These are phyloP conservation scores for Diaporthe sp. DNA, from an alignment of 2,329 filamentous ascomycete species.

Conservation along the genomic window DNA sequence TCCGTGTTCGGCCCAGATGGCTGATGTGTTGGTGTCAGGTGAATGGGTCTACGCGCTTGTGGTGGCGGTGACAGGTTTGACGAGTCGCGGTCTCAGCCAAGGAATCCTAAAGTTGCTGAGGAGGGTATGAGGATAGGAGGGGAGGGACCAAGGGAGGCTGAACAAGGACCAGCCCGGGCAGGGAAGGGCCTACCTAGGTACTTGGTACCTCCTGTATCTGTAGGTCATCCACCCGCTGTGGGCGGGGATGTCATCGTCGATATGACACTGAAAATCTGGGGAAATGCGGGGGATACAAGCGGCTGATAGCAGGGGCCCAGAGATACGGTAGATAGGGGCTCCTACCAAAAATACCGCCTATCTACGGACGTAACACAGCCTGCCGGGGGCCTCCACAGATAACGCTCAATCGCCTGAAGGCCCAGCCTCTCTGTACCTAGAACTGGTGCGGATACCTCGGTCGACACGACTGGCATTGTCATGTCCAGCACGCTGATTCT, in stretches of 20 bases:
- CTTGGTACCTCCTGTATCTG: not conserved
- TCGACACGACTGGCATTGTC: not conserved
- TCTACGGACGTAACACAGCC: not conserved
- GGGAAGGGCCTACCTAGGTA: not conserved
- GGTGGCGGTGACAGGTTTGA: not conserved
- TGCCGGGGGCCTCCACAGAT: slow-evolving; percentile 7
- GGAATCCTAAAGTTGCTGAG: not conserved
- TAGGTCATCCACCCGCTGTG: not conserved
- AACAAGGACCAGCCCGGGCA: not conserved
- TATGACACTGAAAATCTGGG: slow-evolving; percentile 11
- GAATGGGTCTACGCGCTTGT: not conserved
- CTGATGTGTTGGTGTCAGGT: slow-evolving; percentile 7
- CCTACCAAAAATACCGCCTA: slow-evolving; percentile 8
- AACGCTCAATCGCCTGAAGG: not conserved
- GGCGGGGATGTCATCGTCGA: not conserved
- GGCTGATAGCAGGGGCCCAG: slow-evolving; percentile 4
- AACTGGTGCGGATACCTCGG: not conserved
- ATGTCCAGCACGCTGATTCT: not conserved
- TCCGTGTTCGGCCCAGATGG: not conserved
- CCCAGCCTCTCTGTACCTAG: slow-evolving; percentile 9
- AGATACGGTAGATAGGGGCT: slow-evolving; percentile 10
- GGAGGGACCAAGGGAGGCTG: not conserved
- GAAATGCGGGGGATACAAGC: slow-evolving; percentile 24
- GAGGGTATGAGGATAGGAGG: not conserved
- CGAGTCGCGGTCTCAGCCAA: slow-evolving; percentile 17